Conservation (phyloP, 192 early-diverging fungal genomes). For the Pilobolus umbonatus region DNA sequence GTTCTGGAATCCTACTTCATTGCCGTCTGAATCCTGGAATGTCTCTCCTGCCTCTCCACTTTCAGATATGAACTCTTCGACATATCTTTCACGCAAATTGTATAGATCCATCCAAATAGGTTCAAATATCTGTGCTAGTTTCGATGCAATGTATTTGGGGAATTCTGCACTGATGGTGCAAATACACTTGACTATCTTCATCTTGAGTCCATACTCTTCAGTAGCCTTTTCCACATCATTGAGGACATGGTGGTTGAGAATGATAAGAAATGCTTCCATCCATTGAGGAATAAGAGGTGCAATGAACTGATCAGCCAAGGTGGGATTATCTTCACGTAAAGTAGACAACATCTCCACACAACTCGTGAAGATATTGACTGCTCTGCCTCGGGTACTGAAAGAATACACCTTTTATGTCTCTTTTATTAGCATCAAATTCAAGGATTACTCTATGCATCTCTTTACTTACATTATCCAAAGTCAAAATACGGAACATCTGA, state of each 20-base stretch:
- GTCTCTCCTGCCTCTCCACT: conserved; percentile 32
- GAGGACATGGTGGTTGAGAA: conserved; percentile 51
- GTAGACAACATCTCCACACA: conserved; percentile 81
- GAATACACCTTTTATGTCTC: conserved; percentile 47
- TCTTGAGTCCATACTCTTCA: conserved; percentile 62
- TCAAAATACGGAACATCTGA: conserved; percentile 77
- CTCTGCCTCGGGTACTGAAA: conserved; percentile 64
- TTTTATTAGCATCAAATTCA: neutral
- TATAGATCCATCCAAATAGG: conserved; percentile 72
- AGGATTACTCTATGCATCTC: neutral
- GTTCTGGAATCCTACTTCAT: conserved; percentile 58
- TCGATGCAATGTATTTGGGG: conserved; percentile 54
- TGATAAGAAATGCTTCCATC: conserved; percentile 62
- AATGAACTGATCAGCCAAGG: conserved; percentile 63
- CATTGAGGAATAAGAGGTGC: conserved; percentile 75
- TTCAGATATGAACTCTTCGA: conserved; percentile 41
- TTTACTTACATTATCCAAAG: conserved; percentile 43
- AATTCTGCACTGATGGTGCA: conserved; percentile 56
- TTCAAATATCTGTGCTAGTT: conserved; percentile 49
- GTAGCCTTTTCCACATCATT: conserved; percentile 42
- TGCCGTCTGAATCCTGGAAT: conserved; percentile 70
- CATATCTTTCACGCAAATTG: conserved; percentile 52
- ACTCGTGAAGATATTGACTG: conserved; percentile 77
- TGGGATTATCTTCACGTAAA: conserved; percentile 72
- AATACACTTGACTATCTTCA: conserved; percentile 68